Evolutionary conservation across 441 rosid species (phyloP).

Genomic region (Hura crepitans): DNA sequence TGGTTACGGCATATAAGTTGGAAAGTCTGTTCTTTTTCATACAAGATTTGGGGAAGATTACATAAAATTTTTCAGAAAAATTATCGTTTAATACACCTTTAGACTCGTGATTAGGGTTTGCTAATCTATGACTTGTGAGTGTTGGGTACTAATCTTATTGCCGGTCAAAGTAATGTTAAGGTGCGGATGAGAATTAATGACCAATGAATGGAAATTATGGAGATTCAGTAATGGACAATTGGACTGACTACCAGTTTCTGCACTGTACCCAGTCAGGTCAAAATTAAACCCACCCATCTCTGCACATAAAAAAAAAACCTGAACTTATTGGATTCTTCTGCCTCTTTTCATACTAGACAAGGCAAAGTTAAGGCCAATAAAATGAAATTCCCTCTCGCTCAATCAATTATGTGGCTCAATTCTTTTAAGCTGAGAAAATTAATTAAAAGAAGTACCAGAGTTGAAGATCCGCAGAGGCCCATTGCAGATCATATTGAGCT

Average conservation of each 20-base stretch:
- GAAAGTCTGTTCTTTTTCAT: slow-evolving; percentile 9
- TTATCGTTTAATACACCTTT: neutral
- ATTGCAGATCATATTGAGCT: slow-evolving; percentile 69
- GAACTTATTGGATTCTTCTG: slow-evolving; percentile 18
- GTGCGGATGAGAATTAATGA: slow-evolving; percentile 15
- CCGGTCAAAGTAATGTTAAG: slow-evolving; percentile 23
- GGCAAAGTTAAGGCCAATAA: neutral
- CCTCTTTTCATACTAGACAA: slow-evolving; percentile 19
- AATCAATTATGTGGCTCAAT: neutral
- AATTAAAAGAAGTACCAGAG: slow-evolving; percentile 53
- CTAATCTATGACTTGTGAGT: neutral
- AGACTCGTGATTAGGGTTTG: slow-evolving; percentile 33
- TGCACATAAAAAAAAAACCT: slow-evolving; percentile 17
- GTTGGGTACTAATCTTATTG: neutral
- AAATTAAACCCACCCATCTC: slow-evolving; percentile 19
- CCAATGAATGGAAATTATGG: slow-evolving; percentile 16
- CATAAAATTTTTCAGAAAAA: neutral
- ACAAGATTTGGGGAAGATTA: neutral
- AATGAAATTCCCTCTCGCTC: neutral
- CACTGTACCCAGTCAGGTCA: slow-evolving; percentile 16
- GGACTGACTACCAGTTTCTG: slow-evolving; percentile 18
- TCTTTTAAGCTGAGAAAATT: neutral
- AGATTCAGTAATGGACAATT: slow-evolving; percentile 6
- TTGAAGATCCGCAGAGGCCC: slow-evolving; percentile 69
- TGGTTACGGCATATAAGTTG: slow-evolving; percentile 3